phyloP scores from a whole-genome alignment of 225 moss, liverwort and hornwort genomes.

The Neckera pumila region DNA sequence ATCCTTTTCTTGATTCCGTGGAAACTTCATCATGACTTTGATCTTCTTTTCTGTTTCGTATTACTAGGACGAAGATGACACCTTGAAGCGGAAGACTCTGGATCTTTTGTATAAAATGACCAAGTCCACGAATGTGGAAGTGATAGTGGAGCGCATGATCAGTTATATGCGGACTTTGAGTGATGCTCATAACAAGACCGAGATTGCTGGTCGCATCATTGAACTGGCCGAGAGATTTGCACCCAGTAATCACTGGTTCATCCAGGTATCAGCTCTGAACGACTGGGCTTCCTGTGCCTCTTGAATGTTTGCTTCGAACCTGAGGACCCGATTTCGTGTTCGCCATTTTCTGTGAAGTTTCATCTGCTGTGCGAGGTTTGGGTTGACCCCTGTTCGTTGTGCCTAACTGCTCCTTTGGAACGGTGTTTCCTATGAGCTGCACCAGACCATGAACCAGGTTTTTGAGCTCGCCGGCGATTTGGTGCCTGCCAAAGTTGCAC shows the following conservation, averaged over 20 bases:
- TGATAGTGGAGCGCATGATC: slow-evolving; percentile 91
- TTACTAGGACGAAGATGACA: slow-evolving; percentile 93
- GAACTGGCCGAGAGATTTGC: slow-evolving; percentile 97
- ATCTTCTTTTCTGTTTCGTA: background rate
- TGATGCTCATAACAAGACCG: slow-evolving; percentile 90
- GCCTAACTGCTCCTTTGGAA: background rate
- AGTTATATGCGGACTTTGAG: slow-evolving; percentile 78
- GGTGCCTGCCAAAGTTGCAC: slow-evolving; percentile 90
- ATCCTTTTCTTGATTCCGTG: background rate
- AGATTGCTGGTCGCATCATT: slow-evolving; percentile 86
- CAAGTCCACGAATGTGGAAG: slow-evolving; percentile 84
- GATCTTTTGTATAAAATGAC: slow-evolving; percentile 99
- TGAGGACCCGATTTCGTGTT: background rate
- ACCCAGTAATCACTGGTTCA: slow-evolving; percentile 97
- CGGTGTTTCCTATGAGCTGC: background rate
- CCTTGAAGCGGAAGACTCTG: slow-evolving; percentile 88
- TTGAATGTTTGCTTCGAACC: background rate
- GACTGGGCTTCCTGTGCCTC: background rate
- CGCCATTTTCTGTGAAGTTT: background rate
- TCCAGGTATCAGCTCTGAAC: slow-evolving; percentile 37
- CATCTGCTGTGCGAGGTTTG: background rate
- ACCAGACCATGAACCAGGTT: slow-evolving; percentile 98
- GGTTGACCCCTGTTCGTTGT: background rate
- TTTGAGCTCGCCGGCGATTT: slow-evolving; percentile 97
- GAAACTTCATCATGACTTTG: background rate